Conservation (phyloP, 495 filamentous ascomycete genomes). For the Cercophora sp. region DNA sequence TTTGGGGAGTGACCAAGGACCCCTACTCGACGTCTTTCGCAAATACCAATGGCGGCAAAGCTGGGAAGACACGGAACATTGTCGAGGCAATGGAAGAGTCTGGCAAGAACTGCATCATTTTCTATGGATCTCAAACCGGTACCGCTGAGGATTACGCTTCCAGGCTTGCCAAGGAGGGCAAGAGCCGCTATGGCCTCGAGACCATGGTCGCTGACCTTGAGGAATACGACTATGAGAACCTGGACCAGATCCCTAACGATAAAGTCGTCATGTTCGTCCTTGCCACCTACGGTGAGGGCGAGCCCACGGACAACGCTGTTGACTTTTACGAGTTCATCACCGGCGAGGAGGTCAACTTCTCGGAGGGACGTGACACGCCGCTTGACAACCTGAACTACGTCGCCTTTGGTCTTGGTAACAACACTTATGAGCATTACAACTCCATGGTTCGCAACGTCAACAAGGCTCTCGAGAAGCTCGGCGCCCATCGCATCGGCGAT, state of each 20-base stretch:
- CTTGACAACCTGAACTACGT: slow-evolving; percentile 87
- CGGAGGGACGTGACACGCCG: slow-evolving; percentile 70
- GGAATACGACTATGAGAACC: slow-evolving; percentile 95
- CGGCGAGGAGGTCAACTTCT: slow-evolving; percentile 75
- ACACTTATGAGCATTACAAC: slow-evolving; percentile 99
- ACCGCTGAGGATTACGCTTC: slow-evolving; percentile 99
- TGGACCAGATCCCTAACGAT: slow-evolving; percentile 83
- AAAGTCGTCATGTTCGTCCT: slow-evolving; percentile 94
- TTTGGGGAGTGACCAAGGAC: slow-evolving; percentile 85
- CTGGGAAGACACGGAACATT: slow-evolving; percentile 88
- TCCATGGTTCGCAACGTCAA: slow-evolving; percentile 93
- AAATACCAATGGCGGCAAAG: slow-evolving; percentile 65
- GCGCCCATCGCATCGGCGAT: slow-evolving; percentile 75
- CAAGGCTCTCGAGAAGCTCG: slow-evolving; percentile 71
- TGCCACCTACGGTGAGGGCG: slow-evolving; percentile 96
- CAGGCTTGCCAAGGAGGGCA: slow-evolving; percentile 94
- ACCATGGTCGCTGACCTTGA: slow-evolving; percentile 98
- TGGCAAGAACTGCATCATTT: slow-evolving; percentile 95
- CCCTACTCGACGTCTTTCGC: slow-evolving; percentile 74
- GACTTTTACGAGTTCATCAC: slow-evolving; percentile 98
- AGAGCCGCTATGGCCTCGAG: slow-evolving; percentile 91
- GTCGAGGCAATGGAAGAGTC: slow-evolving; percentile 93
- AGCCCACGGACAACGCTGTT: slow-evolving; percentile 97
- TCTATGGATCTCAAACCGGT: slow-evolving; percentile 97
- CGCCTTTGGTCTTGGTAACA: slow-evolving; percentile 93